Evolutionary conservation across 2,329 filamentous ascomycete genomes (phyloP), one percentile per base, ranked within the genome.

Genomic region (Xenosphaeropsis pyriputrescens): DNA sequence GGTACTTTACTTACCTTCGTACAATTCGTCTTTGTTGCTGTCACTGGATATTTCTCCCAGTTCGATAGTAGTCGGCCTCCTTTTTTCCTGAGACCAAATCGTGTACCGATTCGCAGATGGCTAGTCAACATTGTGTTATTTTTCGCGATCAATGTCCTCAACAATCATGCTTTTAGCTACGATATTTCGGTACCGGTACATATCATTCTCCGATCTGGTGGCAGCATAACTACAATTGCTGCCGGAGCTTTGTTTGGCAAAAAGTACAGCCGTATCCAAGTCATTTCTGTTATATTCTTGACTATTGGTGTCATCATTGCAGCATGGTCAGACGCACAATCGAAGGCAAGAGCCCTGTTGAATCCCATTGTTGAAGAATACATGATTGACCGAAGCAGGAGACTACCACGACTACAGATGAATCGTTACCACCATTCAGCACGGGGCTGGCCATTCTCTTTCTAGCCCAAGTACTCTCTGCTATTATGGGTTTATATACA

Each of bases 101-200:
- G 75, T 37, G 85, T 96, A 4, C 91, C 91, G 0, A 65, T 96
- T 39, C 69, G 70, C 35, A 81, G 85, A 54, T 96, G 91, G 88
- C 55, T 84, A 36, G 67, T 89, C 51, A 95, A 93, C 54, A 94
- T 94, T 32, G 64, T 81, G 4, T 72, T 95, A 48, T 96, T 96
- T 61, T 91, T 93, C 57, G 72, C 73, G 44, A 91, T 98, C 60
- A 98, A 96, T 51, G 75, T 96, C 41, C 63, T 98, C 53, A 98
- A 98, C 62, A 98, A 98, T 52, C 89, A 89, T 66, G 91, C 89
- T 6, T 98, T 98, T 58, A 88, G 85, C 44, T 98, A 95, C 62
- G 79, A 86, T 49, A 96, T 98, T 40, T 94, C 86, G 6, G 85
- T 98, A 0, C 91, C 91, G 1, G 77, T 98, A 35, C 91, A 98